A percentile compares a stretch with the other conserved stretches of the same genome.
Evolutionary conservation across 2,329 filamentous ascomycete species (phyloP).

Genomic region (Thelonectria rubi): DNA sequence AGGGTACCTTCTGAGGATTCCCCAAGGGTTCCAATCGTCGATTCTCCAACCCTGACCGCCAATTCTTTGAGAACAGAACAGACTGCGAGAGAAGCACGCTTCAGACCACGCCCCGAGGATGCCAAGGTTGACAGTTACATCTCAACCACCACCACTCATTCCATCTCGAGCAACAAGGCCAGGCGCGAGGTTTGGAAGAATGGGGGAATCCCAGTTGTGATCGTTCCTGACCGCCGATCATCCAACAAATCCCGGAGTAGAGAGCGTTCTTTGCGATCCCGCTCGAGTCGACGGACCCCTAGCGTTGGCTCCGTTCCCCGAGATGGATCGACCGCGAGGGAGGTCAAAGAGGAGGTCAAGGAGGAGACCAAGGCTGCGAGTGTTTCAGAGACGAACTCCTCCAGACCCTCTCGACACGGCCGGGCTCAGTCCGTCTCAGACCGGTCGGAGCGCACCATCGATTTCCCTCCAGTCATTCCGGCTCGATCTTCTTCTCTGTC

Average conservation of each 20-base stretch:
- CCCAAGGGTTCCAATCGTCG: slow-evolving; percentile 52
- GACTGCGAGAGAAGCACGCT: slow-evolving; percentile 42
- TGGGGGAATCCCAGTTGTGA: slow-evolving; percentile 69
- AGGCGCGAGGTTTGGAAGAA: slow-evolving; percentile 67
- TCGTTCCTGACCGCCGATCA: slow-evolving; percentile 67
- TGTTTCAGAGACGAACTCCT: slow-evolving; percentile 47
- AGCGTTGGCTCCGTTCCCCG: slow-evolving; percentile 56
- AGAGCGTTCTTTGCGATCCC: slow-evolving; percentile 67
- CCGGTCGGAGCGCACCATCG: slow-evolving; percentile 64
- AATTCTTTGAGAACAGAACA: slow-evolving; percentile 26
- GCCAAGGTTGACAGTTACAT: slow-evolving; percentile 57
- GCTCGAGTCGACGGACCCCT: slow-evolving; percentile 65
- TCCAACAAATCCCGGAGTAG: slow-evolving; percentile 62
- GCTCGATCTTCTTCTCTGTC: slow-evolving; percentile 68
- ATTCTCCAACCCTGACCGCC: slow-evolving; percentile 22
- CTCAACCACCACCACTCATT: slow-evolving; percentile 60
- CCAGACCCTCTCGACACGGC: slow-evolving; percentile 52
- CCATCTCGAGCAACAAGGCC: slow-evolving; percentile 62
- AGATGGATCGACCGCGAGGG: slow-evolving; percentile 47
- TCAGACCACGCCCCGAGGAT: slow-evolving; percentile 41
- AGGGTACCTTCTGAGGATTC: neutral
- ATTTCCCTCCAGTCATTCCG: slow-evolving; percentile 67
- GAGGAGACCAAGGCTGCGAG: slow-evolving; percentile 45
- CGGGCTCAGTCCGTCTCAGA: slow-evolving; percentile 59
- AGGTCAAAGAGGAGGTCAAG: slow-evolving; percentile 52